Conservation (phyloP, 2,329 filamentous ascomycete species). For the Verticillium tricorpus region DNA sequence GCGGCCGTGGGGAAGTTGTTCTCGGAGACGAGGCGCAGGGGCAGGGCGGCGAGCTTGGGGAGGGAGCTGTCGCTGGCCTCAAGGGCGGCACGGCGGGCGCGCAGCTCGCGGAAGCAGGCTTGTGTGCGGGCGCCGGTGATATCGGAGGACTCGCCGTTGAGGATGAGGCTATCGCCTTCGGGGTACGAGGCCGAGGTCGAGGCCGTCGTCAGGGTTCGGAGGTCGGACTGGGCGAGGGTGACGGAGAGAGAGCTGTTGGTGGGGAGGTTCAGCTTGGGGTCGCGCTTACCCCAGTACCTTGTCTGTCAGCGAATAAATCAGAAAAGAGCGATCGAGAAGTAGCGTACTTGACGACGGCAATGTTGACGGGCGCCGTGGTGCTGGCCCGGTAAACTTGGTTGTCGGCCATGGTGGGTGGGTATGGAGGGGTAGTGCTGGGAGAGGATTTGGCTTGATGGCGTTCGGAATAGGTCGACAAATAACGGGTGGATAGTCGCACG, state of each 20-base stretch:
- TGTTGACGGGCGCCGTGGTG: conserved; percentile 96
- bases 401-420: conserved; percentile 35
- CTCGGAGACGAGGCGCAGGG: conserved; percentile 84
- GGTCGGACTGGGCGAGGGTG: conserved; percentile 87
- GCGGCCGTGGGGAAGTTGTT: conserved; percentile 99
- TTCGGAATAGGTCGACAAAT: not conserved
- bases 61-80: conserved; percentile 68
- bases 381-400: conserved; percentile 77
- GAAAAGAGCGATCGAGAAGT: not conserved
- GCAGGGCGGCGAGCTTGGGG: conserved; percentile 73
- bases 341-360: conserved; percentile 87
- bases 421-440: not conserved
- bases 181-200: conserved; percentile 75
- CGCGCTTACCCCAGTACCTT: conserved; percentile 92
- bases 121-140: conserved; percentile 87
- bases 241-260: conserved; percentile 98
- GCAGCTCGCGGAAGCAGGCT: conserved; percentile 85
- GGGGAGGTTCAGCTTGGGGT: conserved; percentile 88
- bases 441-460: too few species aligned
- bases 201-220: conserved; percentile 93
- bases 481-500: not conserved
- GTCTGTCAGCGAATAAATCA: not conserved
- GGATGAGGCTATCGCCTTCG: conserved; percentile 64
- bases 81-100: conserved; percentile 68
- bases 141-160: conserved; percentile 81